Evolutionary conservation across 768 basidiomycete species (phyloP).

Genomic region (Terana coerulea): DNA sequence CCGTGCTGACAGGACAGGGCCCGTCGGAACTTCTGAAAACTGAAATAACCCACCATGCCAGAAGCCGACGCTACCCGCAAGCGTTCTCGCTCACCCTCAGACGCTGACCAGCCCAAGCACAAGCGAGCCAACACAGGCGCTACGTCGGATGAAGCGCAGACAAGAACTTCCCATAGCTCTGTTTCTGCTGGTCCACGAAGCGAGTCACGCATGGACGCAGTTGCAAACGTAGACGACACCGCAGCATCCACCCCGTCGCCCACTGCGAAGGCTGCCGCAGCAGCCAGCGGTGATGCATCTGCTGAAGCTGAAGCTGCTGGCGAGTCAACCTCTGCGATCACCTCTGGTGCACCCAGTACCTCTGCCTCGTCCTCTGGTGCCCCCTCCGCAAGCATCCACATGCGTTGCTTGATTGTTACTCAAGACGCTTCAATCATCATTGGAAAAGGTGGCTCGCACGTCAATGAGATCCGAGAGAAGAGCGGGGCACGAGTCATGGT

Average conservation of each 20-base stretch:
- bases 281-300: constrained; percentile 34
- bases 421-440: constrained; percentile 99
- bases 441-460: constrained; percentile 91
- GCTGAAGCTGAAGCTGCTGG: constrained; percentile 29
- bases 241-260: constrained; percentile 59
- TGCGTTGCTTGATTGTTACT: constrained; percentile 98
- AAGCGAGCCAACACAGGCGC: constrained; percentile 85
- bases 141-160: constrained; percentile 58
- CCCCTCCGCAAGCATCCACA: constrained; percentile 85
- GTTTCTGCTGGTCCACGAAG: constrained; percentile 33
- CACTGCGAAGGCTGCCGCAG: constrained; percentile 35
- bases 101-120: constrained; percentile 75
- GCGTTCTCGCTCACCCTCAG: constrained; percentile 80
- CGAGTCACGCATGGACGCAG: constrained; percentile 66
- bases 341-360: constrained; percentile 51
- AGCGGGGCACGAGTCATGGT: constrained; percentile 95
- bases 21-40: constrained; percentile 22
- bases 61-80: constrained; percentile 83
- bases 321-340: constrained; percentile 38
- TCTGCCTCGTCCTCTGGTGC: constrained; percentile 43
- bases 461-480: constrained; percentile 98
- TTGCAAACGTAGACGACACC: constrained; percentile 36
- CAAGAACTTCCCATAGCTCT: constrained; percentile 40
- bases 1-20: constrained; percentile 27
- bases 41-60: constrained; percentile 72